Conservation (phyloP, 805 yeast genomes). For the Candida anglica region DNA sequence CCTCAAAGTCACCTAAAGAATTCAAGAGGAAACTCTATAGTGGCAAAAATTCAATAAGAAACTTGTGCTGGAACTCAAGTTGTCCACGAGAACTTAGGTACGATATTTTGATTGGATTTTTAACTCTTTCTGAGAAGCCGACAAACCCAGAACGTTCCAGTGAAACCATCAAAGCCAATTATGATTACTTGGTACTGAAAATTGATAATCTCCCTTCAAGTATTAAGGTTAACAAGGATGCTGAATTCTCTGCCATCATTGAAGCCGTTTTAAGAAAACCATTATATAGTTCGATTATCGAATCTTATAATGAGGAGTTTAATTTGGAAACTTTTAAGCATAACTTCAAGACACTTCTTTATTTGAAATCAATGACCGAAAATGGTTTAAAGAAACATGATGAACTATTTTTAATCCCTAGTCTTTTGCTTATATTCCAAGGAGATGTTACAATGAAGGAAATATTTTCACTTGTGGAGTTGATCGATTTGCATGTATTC, state of each 20-base stretch:
- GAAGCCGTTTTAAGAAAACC: slow-evolving; percentile 24
- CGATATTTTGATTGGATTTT: slow-evolving; percentile 23
- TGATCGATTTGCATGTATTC: slow-evolving; percentile 27
- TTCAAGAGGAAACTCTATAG: slow-evolving; percentile 20
- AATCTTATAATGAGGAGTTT: slow-evolving; percentile 13
- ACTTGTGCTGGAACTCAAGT: slow-evolving; percentile 35
- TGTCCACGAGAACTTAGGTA: slow-evolving; percentile 22
- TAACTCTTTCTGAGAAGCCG: slow-evolving; percentile 12
- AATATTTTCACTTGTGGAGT: slow-evolving; percentile 27
- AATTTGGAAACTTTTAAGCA: slow-evolving; percentile 13
- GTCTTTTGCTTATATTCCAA: slow-evolving; percentile 27
- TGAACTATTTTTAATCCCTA: slow-evolving; percentile 36
- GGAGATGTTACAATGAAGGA: slow-evolving; percentile 16
- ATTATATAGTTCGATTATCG: slow-evolving; percentile 17
- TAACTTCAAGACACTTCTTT: slow-evolving; percentile 28
- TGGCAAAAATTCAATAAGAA: slow-evolving; percentile 28
- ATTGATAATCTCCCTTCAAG: slow-evolving; percentile 22
- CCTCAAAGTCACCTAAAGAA: slow-evolving; percentile 7
- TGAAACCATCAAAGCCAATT: slow-evolving; percentile 13
- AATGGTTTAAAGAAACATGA: slow-evolving; percentile 36
- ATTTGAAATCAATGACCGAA: slow-evolving; percentile 34
- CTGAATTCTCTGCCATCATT: slow-evolving; percentile 28
- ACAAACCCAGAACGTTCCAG: slow-evolving; percentile 5
- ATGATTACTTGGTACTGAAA: slow-evolving; percentile 15
- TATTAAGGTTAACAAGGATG: slow-evolving; percentile 25